These are phyloP conservation scores for Aspergillus amoenus DNA, from an alignment of 2,329 filamentous ascomycete genomes.

Conservation along the genomic window DNA sequence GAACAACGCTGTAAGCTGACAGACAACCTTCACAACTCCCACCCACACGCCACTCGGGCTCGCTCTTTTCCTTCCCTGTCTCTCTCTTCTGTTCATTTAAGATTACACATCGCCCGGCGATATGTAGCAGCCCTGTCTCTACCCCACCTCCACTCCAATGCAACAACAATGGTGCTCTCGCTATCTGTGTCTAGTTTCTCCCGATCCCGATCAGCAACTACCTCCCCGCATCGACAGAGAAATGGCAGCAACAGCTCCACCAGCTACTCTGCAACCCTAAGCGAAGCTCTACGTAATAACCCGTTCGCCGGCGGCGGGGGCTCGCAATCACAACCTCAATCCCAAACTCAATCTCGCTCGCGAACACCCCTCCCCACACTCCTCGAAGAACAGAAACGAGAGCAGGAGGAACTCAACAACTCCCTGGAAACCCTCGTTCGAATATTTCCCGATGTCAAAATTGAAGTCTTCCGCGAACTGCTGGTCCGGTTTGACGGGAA, in stretches of 20 bases:
- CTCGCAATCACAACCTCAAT: constrained; percentile 14
- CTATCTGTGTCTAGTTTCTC: constrained; percentile 38
- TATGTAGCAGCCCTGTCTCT: constrained; percentile 30
- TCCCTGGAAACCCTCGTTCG: constrained; percentile 41
- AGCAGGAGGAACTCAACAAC: constrained; percentile 43
- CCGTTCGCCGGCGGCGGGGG: constrained; percentile 31
- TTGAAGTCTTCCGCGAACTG: constrained; percentile 50
- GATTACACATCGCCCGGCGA: constrained; percentile 14
- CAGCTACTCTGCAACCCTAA: constrained; percentile 37
- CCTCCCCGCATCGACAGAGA: constrained; percentile 27
- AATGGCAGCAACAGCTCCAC: constrained; percentile 24
- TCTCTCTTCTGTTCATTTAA: neutral
- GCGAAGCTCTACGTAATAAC: constrained; percentile 46
- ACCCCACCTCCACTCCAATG: neutral
- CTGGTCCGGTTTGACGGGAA: constrained; percentile 47
- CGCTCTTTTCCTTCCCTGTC: neutral
- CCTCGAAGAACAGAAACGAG: constrained; percentile 32
- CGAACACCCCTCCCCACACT: constrained; percentile 17
- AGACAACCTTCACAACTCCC: neutral
- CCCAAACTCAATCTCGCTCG: constrained; percentile 27
- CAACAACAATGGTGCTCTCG: constrained; percentile 35
- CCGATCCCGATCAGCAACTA: constrained; percentile 25
- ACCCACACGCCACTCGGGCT: neutral
- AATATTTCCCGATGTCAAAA: constrained; percentile 47
- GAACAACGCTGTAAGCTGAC: constrained; percentile 1